A percentile compares a stretch with the other conserved stretches of the same genome.
Evolutionary conservation across 768 basidiomycete species (phyloP).

Genomic region (Boletus rubescentipes): DNA sequence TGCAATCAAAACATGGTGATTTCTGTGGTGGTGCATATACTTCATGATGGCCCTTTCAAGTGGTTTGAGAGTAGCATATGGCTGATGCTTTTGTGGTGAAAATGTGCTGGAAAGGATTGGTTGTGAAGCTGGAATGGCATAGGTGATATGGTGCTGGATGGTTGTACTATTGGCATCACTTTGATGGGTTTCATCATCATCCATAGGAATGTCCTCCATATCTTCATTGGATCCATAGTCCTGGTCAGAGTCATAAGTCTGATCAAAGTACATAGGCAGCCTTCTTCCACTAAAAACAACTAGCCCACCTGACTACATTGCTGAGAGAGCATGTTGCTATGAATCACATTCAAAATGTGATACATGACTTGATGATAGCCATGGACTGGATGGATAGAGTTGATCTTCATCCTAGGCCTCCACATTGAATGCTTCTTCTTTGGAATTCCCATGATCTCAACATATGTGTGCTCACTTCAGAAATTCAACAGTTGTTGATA

Average conservation of each 20-base stretch:
- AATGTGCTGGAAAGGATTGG: constrained; percentile 15
- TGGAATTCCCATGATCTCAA: constrained; percentile 8
- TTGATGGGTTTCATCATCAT: background rate
- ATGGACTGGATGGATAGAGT: constrained; percentile 10
- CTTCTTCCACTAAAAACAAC: background rate
- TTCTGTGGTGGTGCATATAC: constrained; percentile 11
- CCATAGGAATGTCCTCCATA: background rate
- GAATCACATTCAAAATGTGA: constrained; percentile 27
- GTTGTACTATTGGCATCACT: background rate
- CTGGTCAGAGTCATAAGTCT: constrained; percentile 7
- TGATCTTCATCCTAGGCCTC: constrained; percentile 11
- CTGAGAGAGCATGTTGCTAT: constrained; percentile 6
- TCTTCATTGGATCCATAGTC: background rate
- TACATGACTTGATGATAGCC: constrained; percentile 28
- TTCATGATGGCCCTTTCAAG: constrained; percentile 19
- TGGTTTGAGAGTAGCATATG: constrained; percentile 18
- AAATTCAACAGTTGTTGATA: background rate
- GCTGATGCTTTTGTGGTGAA: constrained; percentile 20
- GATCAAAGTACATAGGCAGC: background rate
- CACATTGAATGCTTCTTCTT: background rate
- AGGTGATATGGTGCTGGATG: background rate
- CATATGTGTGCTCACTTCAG: constrained; percentile 22
- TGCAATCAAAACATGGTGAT: background rate
- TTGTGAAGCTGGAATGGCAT: background rate
- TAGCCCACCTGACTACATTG: constrained; percentile 10